Evolutionary conservation across 768 basidiomycete genomes (phyloP), one percentile per base, ranked within the genome.

Genomic region (Hydnomerulius pinastri): DNA sequence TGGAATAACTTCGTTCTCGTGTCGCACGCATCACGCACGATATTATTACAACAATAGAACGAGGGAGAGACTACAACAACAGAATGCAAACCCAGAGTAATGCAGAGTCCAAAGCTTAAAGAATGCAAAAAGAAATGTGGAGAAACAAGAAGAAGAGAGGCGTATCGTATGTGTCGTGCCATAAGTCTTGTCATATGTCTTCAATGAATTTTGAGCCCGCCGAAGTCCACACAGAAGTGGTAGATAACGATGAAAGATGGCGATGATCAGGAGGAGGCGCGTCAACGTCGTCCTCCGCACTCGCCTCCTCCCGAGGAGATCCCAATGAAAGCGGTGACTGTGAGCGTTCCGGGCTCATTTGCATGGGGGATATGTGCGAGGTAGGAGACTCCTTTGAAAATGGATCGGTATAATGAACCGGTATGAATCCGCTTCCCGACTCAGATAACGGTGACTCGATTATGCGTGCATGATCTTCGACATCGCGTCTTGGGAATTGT

Each of bases 201-300:
- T 80, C 79, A 23, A 79, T 63, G 50, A 80, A 80, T 60, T 75
- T 80, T 15, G 77, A 74, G 12, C 78, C 79, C n/a, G 71, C 70
- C 45, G 76, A 71, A 10, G 77, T 74, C 56, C 67, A 70, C 55
- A 71, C 55, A 18, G 73, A 66, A 39, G 51, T 42, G 12, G 50
- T 53, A 20, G 64, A 67, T 55, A 63, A 43, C 12, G 43, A 41
- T 30, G 64, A 63, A 2, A 50, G 57, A 51, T 70, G 62, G 2
- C 53, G 58, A 30, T 30, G 50, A 32, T 59, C 50, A 2, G 46
- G 54, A 1, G 53, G 25, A 10, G 25, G 43, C 6, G 18, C 41
- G 6, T 55, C 59, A 1, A 41, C 51, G 21, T 48, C 59, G 23
- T 55, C 56, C 24, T 46, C 50, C 8, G 23, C 23, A 37, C 60